Evolutionary conservation across 2,329 filamentous ascomycete genomes (phyloP).

Genomic region (Cladophialophora bantiana): DNA sequence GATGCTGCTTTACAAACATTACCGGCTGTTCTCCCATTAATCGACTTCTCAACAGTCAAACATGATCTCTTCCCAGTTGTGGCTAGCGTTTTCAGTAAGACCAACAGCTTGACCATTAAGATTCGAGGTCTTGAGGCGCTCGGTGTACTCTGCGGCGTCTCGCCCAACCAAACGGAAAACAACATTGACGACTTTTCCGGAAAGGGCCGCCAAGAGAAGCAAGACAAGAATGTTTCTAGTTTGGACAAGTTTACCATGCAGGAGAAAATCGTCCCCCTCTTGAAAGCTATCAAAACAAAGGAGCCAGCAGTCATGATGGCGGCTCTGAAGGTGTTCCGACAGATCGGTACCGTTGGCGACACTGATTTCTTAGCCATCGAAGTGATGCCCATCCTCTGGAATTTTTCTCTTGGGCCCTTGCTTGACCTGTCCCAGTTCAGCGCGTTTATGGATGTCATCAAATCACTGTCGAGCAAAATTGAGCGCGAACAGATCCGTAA

Average conservation of each 20-base stretch:
- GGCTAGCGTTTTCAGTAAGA: constrained; percentile 87
- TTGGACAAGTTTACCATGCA: constrained; percentile 98
- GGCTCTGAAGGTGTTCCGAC: constrained; percentile 79
- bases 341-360: constrained; percentile 83
- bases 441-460: constrained; percentile 88
- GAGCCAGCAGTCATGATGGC: constrained; percentile 98
- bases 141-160: constrained; percentile 84
- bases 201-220: constrained; percentile 57
- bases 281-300: constrained; percentile 95
- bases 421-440: constrained; percentile 89
- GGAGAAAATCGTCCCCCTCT: constrained; percentile 90
- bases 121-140: constrained; percentile 90
- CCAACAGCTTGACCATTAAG: constrained; percentile 92
- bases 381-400: constrained; percentile 87
- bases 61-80: constrained; percentile 95
- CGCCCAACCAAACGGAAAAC: constrained; percentile 71
- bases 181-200: constrained; percentile 77
- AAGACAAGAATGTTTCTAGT: constrained; percentile 70
- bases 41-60: constrained; percentile 97
- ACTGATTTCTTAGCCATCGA: constrained; percentile 92
- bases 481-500: constrained; percentile 90
- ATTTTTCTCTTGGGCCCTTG: constrained; percentile 86
- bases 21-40: constrained; percentile 78
- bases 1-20: constrained; percentile 83
- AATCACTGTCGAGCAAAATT: constrained; percentile 76